Evolutionary conservation across 768 basidiomycete species (phyloP).

Genomic region (Plicaturopsis crispa): DNA sequence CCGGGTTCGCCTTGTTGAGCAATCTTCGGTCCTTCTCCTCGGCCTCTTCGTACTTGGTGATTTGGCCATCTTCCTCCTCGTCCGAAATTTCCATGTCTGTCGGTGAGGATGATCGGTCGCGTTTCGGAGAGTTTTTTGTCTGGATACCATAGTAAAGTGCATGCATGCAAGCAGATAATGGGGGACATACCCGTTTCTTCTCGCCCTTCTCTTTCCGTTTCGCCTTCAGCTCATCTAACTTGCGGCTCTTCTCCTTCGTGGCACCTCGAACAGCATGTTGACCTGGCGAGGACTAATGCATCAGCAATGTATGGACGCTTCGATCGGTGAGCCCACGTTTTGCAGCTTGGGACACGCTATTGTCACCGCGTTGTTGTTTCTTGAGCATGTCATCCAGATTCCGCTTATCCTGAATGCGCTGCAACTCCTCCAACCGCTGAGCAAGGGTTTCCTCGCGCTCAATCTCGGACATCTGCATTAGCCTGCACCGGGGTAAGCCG

Average conservation of each 20-base stretch:
- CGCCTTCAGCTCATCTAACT: constrained; percentile 81
- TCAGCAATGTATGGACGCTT: constrained; percentile 7
- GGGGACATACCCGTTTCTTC: constrained; percentile 61
- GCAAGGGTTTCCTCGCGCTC: constrained; percentile 86
- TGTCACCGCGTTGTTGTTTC: constrained; percentile 48
- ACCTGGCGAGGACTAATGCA: constrained; percentile 32
- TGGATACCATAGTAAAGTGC: not conserved
- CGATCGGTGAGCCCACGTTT: constrained; percentile 49
- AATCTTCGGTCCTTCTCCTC: constrained; percentile 56
- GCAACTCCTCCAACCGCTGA: constrained; percentile 72
- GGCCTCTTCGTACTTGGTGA: constrained; percentile 65
- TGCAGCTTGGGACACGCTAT: constrained; percentile 62
- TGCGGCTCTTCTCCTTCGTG: constrained; percentile 73
- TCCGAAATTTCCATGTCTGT: constrained; percentile 81
- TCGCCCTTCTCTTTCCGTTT: constrained; percentile 86
- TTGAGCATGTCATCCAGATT: constrained; percentile 70
- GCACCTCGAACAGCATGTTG: constrained; percentile 67
- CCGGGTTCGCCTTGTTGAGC: constrained; percentile 33
- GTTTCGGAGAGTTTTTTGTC: constrained; percentile 45
- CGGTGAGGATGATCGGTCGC: constrained; percentile 70
- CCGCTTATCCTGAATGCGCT: constrained; percentile 62
- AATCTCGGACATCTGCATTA: constrained; percentile 77
- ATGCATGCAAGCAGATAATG: not conserved
- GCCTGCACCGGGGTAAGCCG: constrained; percentile 41
- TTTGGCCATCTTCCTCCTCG: constrained; percentile 69